A percentile compares a stretch with the other conserved stretches of the same genome.
Evolutionary conservation across 2,329 filamentous ascomycete species (phyloP).

Genomic region (Ascochyta rabiei): DNA sequence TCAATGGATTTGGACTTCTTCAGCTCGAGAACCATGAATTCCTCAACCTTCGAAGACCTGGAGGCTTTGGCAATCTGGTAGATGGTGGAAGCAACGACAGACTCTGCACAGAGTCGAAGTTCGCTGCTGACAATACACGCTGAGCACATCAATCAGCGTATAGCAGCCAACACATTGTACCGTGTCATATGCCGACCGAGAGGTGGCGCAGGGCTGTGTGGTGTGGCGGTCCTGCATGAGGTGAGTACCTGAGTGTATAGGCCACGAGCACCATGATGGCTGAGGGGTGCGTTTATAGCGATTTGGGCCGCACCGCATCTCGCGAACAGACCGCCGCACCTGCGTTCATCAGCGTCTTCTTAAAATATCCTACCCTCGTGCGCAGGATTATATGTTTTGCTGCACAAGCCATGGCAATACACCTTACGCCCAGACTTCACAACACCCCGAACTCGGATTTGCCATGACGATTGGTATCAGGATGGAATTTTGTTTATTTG

Average conservation of each 20-base stretch:
- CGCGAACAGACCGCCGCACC: not conserved
- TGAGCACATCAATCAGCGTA: too few species aligned
- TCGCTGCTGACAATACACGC: too few species aligned
- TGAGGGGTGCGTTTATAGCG: conserved; percentile 3
- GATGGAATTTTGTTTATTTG: conserved; percentile 35
- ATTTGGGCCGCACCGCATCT: not conserved
- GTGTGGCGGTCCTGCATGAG: not conserved
- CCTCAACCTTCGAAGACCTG: too few species aligned
- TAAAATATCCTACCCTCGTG: not conserved
- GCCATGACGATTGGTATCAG: conserved; percentile 23
- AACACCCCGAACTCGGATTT: not conserved
- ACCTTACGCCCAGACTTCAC: not conserved
- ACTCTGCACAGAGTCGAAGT: too few species aligned
- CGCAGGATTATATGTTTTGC: not conserved
- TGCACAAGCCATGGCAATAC: not conserved
- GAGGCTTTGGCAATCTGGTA: too few species aligned
- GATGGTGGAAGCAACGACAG: too few species aligned
- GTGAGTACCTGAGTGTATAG: conserved; percentile 19
- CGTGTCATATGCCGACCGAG: too few species aligned
- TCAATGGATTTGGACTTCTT: too few species aligned
- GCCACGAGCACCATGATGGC: conserved; percentile 14
- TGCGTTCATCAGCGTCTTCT: not conserved
- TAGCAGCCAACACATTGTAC: too few species aligned
- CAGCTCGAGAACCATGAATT: too few species aligned
- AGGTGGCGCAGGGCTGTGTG: too few species aligned